Evolutionary conservation across 306 rosid genomes (phyloP).

Genomic region (Coriaria nepalensis): DNA sequence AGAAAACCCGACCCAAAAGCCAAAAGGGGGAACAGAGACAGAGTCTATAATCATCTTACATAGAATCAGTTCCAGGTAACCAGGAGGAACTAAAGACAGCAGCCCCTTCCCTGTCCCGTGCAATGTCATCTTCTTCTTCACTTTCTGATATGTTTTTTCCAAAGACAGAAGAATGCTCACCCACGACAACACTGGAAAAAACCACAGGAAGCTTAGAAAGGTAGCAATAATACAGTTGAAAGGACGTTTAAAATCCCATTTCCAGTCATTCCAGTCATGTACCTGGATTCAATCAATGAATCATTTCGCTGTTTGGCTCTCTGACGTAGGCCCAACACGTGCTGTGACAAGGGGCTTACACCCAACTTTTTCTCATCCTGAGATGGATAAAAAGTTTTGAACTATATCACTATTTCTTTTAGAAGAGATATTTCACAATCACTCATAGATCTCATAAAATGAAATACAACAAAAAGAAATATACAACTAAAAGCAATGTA

Average conservation of each 20-base stretch:
- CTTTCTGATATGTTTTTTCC: slow-evolving; percentile 41
- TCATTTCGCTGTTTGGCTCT: slow-evolving; percentile 46
- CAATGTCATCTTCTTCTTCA: slow-evolving; percentile 41
- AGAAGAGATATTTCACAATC: no score
- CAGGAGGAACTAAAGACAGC: slow-evolving; percentile 68
- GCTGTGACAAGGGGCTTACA: slow-evolving; percentile 52
- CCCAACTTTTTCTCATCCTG: slow-evolving; percentile 61
- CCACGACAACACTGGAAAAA: slow-evolving; percentile 54
- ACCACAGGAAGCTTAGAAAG: slow-evolving; percentile 24
- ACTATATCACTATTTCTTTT: no score
- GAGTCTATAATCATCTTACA: slow-evolving; percentile 22
- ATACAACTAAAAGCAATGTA: neutral
- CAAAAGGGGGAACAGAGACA: neutral
- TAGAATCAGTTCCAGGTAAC: slow-evolving; percentile 66
- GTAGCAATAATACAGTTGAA: neutral
- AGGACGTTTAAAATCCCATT: no score
- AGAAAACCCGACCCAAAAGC: no score
- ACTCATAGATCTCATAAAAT: neutral
- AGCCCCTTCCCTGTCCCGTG: slow-evolving; percentile 34
- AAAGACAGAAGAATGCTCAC: slow-evolving; percentile 54
- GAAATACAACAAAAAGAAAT: neutral
- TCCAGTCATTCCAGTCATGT: no score
- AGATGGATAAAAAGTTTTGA: neutral
- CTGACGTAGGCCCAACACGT: slow-evolving; percentile 35
- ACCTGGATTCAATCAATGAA: slow-evolving; percentile 75